These are phyloP conservation scores for Cyphellophora attinorum DNA, from an alignment of 2,329 filamentous ascomycete species.

Conservation along the genomic window DNA sequence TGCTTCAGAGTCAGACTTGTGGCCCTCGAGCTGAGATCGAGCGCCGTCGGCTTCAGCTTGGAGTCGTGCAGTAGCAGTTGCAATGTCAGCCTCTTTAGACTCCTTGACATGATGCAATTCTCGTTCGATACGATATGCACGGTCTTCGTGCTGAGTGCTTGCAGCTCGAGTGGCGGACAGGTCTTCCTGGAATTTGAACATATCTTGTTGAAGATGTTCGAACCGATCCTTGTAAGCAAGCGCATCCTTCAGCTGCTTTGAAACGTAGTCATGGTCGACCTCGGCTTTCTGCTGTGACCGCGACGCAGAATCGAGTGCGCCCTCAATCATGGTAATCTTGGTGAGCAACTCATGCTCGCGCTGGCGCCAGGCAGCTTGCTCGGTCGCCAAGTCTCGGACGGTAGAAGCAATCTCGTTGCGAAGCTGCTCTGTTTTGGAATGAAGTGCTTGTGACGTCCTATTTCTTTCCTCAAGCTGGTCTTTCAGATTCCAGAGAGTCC, in stretches of 20 bases:
- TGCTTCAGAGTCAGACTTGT: constrained; percentile 64
- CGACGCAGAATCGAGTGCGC: constrained; percentile 58
- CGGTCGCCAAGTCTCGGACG: constrained; percentile 68
- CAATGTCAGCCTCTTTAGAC: constrained; percentile 66
- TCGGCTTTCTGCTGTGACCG: constrained; percentile 53
- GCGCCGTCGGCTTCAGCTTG: constrained; percentile 74
- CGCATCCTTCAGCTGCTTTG: constrained; percentile 64
- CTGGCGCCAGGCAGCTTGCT: constrained; percentile 69
- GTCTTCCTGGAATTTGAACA: constrained; percentile 54
- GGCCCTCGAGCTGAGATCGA: constrained; percentile 71
- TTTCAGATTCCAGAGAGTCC: constrained; percentile 38
- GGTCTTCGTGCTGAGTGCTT: constrained; percentile 63
- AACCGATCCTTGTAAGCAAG: constrained; percentile 72
- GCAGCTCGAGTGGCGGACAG: constrained; percentile 39
- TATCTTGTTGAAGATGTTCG: constrained; percentile 50
- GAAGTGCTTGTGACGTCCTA: constrained; percentile 72
- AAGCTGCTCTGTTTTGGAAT: constrained; percentile 71
- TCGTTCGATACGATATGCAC: constrained; percentile 60
- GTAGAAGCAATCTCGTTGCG: constrained; percentile 80
- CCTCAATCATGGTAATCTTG: constrained; percentile 45
- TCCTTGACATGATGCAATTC: constrained; percentile 80
- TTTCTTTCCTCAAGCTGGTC: constrained; percentile 79
- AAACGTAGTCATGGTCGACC: constrained; percentile 49
- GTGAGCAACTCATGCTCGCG: constrained; percentile 49
- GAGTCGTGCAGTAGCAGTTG: constrained; percentile 68